Evolutionary conservation across 352 stramenopile genomes (phyloP).

Genomic region (Blastocystis sp.): DNA sequence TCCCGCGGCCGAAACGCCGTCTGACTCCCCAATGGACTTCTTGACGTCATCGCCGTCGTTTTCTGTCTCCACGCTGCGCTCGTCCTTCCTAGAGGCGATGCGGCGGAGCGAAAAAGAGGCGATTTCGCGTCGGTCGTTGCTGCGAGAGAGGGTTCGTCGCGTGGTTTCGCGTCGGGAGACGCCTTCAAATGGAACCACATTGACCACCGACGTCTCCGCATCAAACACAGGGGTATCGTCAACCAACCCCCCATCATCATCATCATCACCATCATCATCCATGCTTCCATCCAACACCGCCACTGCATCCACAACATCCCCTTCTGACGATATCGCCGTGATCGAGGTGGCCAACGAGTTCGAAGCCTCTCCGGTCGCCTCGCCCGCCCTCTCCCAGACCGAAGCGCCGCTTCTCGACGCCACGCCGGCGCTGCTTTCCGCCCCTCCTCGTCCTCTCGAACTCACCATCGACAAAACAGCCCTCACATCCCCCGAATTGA

Average conservation of each 20-base stretch:
- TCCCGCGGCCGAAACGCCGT: background rate
- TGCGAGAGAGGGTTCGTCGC: background rate
- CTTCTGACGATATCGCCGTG: background rate
- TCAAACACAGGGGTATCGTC: too few species aligned
- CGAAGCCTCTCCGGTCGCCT: too few species aligned
- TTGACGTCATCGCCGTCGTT: background rate
- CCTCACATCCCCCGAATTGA: background rate
- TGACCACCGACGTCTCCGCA: too few species aligned
- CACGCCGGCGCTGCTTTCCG: background rate
- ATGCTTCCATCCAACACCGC: too few species aligned
- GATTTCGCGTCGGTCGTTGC: background rate
- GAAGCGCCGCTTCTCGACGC: background rate
- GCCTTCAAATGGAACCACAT: too few species aligned
- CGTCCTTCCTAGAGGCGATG: background rate
- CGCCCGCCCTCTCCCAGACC: too few species aligned
- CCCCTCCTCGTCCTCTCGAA: background rate
- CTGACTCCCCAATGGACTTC: background rate
- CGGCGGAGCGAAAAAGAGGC: background rate
- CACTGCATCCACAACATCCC: background rate
- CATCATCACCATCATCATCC: too few species aligned
- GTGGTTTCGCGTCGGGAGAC: background rate
- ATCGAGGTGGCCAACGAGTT: background rate
- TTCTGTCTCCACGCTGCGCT: background rate
- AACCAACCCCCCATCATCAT: too few species aligned
- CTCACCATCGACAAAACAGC: slow-evolving; percentile 6